phyloP scores from a whole-genome alignment of 192 early-diverging fungal genomes.

The Dissophora globulifera region DNA sequence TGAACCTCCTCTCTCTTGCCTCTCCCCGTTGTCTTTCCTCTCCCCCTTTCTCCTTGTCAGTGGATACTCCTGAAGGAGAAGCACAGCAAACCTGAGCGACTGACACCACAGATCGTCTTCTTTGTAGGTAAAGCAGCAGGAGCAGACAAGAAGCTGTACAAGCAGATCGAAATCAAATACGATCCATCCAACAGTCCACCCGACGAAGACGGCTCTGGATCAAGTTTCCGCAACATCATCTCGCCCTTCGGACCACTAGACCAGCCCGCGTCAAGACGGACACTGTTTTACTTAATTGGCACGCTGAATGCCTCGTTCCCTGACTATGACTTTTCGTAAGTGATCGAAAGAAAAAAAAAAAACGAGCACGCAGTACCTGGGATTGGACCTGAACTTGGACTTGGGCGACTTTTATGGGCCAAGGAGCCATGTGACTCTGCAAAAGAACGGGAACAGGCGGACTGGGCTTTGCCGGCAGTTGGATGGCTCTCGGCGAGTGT shows the following conservation, averaged over 20 bases:
- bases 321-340: conserved; percentile 95
- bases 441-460: conserved; percentile 9
- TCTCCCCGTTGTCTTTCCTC: no score
- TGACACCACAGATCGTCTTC: no score
- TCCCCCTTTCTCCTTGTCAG: no score
- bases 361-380: no score
- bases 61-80: no score
- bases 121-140: conserved; percentile 94
- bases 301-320: conserved; percentile 97
- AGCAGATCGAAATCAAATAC: conserved; percentile 88
- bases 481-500: no score
- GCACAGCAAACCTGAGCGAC: no score
- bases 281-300: conserved; percentile 93
- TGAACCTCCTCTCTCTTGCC: no score
- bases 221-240: conserved; percentile 71
- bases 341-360: no score
- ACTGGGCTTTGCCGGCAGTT: no score
- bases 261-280: conserved; percentile 85
- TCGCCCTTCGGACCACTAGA: conserved; percentile 92
- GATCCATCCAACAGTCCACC: conserved; percentile 74
- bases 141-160: conserved; percentile 92
- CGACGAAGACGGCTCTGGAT: conserved; percentile 66
- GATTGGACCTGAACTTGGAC: no score
- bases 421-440: conserved; percentile 17
- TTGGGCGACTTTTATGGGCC: no score